Base-by-base conservation (phyloP, 495 filamentous ascomycete species). In the Patellaria atrata region DNA sequence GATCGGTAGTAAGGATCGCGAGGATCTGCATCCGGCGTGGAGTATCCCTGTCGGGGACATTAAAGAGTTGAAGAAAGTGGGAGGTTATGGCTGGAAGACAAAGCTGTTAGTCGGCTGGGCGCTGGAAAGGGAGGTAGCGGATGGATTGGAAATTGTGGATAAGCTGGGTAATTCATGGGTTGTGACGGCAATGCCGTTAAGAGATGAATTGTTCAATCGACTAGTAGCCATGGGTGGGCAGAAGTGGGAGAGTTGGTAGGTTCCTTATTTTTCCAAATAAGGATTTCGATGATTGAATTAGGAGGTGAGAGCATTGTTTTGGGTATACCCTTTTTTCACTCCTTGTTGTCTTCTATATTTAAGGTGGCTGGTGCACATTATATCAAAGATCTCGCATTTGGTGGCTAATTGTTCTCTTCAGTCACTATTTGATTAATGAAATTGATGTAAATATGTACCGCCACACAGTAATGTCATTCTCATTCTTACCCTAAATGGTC, bases 131-230 rank as follows among this genome's bases (percentile, higher is more conserved):
- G 77, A 87, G 53, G 72, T 87, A 25, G 71, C 73, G 0, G 83
- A 87, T 64, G 82, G 82, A 8, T 38, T 92, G 48, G 64, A 84
- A 43, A 71, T 91, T 48, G 51, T 59, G 12, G 73, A 73, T 27
- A 62, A 58, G 34, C 49, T 53, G 4, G 72, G 71, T 0, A 57
- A 73, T 22, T 56, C 43, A 32, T 73, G 60, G 36, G 67, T 67
- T 36, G 35, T 94, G 1, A 92, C 78, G 12, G 82, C 82, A 3
- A 65, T 87, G 55, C 67, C 66, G 43, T 51, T 78, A 53, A 52
- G 85, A 30, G 79, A 92, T 52, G 77, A 89, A 60, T 49, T 94
- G 35, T 91, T 92, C 48, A 91, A 93, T 59, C 70, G 85, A 14
- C 46, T 93, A 39, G 56, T 89, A 34, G 76, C 82, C 2, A 79